Evolutionary conservation across 139 green algal species (phyloP), one percentile per base, ranked within the genome.

Genomic region (Picochlorum sp.): DNA sequence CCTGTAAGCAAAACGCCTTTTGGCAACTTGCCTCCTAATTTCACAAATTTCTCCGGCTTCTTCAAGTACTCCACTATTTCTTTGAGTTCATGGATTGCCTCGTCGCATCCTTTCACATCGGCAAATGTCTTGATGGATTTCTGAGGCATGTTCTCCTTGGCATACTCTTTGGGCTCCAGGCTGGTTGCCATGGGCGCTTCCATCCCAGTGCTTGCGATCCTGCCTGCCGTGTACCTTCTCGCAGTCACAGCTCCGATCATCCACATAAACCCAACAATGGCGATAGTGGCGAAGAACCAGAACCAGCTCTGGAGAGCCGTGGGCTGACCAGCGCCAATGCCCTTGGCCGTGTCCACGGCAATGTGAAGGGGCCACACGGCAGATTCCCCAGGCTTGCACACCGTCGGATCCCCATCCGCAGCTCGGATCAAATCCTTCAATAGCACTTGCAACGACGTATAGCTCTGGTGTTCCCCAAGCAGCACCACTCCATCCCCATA

Each of bases 41-140:
- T 71, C 7, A 86, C 94, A 79, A 96, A 97, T 62, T 83, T 86
- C n/a, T 79, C 70, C 4, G 86, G 86, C 54, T 79, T 58, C 57
- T 90, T 89, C 14, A 98, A 80, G 71, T 94, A 98, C 73, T 94
- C 85, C 15, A 98, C 92, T 13, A 97, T 81, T 74, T 97, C 87
- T 72, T 90, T 69, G 57, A 98, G 81, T 83, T 98, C 92, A 15
- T 77, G 80, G 70, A 96, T 96, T 55, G 91, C 88, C 78, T 98
- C 92, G 32, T 93, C 81, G 70, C 89, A 94, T 7, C 91, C 91
- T 73, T 88, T 85, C 30, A 90, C 85, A 44, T 88, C 81, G 13
- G 23, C 38, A 56, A 85, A 86, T 30, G 67, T 80, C 61, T 84
- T 86, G 7, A 75, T 37, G 6, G 68, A 82, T 62, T 78, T 82